phyloP scores from a whole-genome alignment of 768 basidiomycete genomes.

The Rhodotorula diobovata region DNA sequence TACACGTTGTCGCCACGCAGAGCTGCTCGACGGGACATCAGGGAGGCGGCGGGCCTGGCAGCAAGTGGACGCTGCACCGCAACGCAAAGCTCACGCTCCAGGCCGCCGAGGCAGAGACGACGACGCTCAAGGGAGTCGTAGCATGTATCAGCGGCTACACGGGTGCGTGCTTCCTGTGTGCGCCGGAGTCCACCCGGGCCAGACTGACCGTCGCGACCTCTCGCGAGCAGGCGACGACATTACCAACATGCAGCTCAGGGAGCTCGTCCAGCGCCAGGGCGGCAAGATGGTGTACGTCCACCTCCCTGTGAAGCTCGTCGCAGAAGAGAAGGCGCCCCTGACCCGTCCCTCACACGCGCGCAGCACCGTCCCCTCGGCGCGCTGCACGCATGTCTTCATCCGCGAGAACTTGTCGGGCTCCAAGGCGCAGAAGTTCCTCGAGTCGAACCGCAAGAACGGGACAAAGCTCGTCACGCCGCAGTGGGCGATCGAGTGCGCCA shows the following conservation, averaged over 20 bases:
- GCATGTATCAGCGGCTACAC: conserved; percentile 51
- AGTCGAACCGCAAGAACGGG: conserved; percentile 53
- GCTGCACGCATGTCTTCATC: conserved; percentile 69
- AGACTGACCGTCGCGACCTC: conserved; percentile 49
- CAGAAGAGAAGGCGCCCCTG: not conserved
- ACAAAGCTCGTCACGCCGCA: conserved; percentile 59
- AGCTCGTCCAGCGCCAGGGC: conserved; percentile 62
- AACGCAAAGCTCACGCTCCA: conserved; percentile 54
- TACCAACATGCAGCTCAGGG: conserved; percentile 75
- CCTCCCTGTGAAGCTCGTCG: conserved; percentile 21
- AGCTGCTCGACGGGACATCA: conserved; percentile 69
- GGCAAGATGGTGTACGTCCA: conserved; percentile 59
- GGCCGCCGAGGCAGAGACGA: conserved; percentile 47
- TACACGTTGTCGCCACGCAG: conserved; percentile 44
- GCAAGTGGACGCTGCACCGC: conserved; percentile 47
- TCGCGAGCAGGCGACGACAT: conserved; percentile 53
- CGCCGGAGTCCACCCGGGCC: not conserved
- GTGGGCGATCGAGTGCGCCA: conserved; percentile 57
- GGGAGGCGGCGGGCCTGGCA: conserved; percentile 53
- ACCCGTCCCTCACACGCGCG: not conserved
- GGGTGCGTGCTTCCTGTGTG: conserved; percentile 47
- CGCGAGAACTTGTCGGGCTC: conserved; percentile 66
- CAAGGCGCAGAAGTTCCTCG: conserved; percentile 65
- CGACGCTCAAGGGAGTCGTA: conserved; percentile 36
- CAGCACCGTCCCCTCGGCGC: conserved; percentile 59